Percentiles rank a stretch among this genome's conserved stretches.
Conservation (phyloP, 176 grass and related monocot genomes). For the Metroxylon sagu region DNA sequence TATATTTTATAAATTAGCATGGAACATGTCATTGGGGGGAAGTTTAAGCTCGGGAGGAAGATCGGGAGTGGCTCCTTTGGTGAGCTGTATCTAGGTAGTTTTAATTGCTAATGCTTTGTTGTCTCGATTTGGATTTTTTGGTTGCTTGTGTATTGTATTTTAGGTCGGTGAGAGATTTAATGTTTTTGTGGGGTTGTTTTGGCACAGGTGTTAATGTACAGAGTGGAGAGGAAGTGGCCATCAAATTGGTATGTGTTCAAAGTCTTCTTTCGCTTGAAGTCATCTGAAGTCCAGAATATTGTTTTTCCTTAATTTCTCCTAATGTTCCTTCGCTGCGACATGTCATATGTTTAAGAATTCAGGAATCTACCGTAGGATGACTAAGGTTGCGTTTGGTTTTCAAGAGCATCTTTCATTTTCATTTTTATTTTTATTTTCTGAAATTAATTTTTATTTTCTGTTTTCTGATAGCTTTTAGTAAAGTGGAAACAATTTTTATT, state of each 20-base stretch:
- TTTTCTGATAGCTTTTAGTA: too few species aligned
- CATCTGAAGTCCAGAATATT: too few species aligned
- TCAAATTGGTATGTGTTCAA: constrained; percentile 47
- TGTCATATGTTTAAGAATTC: too few species aligned
- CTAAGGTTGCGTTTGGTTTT: too few species aligned
- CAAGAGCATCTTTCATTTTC: too few species aligned
- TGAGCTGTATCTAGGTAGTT: constrained; percentile 12
- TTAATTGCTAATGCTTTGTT: too few species aligned
- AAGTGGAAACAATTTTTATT: too few species aligned
- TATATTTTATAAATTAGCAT: not conserved
- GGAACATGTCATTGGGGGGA: constrained; percentile 4
- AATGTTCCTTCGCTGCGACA: too few species aligned
- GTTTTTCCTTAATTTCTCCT: too few species aligned
- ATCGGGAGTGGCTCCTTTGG: constrained; percentile 20
- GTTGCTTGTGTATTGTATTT: constrained; percentile 6
- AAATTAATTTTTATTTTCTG: too few species aligned
- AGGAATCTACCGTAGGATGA: too few species aligned
- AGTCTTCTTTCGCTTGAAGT: not conserved
- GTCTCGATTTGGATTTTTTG: not conserved
- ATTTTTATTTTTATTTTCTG: too few species aligned
- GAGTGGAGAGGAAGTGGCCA: constrained; percentile 38
- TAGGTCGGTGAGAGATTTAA: not conserved
- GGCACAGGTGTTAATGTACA: constrained; percentile 47
- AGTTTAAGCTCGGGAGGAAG: constrained; percentile 9
- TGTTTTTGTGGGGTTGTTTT: not conserved